Percentiles rank a stretch among this genome's conserved stretches.
Conservation (phyloP, 495 filamentous ascomycete genomes). For the Aspergillus affinis region DNA sequence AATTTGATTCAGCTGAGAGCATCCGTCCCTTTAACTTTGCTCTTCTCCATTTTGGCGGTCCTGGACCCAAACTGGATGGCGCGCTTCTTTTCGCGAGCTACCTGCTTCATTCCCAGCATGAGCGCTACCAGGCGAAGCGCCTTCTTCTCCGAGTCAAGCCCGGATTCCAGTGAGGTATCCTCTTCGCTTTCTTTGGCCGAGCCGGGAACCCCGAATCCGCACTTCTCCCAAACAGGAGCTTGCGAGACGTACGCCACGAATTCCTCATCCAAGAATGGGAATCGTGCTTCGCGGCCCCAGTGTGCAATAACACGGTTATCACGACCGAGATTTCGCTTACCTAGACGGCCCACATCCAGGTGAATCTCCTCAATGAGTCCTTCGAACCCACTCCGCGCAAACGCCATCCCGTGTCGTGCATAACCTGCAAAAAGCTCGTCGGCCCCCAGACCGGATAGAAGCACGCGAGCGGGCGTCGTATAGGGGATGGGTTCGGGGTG, state of each 20-base stretch:
- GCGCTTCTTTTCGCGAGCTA: conserved; percentile 85
- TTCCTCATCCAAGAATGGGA: conserved; percentile 86
- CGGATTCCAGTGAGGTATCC: conserved; percentile 9
- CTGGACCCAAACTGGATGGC: conserved; percentile 87
- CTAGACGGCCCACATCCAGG: conserved; percentile 81
- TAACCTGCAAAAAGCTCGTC: conserved; percentile 98
- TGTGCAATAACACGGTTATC: conserved; percentile 89
- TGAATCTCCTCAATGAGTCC: conserved; percentile 82
- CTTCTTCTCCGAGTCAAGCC: conserved; percentile 75
- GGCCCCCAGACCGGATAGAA: conserved; percentile 90
- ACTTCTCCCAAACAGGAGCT: conserved; percentile 77
- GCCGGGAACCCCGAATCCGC: conserved; percentile 61
- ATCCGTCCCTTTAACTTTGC: conserved; percentile 70
- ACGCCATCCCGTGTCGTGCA: conserved; percentile 77
- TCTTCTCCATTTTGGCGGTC: conserved; percentile 81
- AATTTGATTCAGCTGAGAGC: conserved; percentile 32
- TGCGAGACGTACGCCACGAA: conserved; percentile 78
- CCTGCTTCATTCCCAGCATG: conserved; percentile 65
- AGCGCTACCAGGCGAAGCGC: conserved; percentile 76
- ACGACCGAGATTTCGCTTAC: conserved; percentile 88
- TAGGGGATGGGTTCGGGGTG: conserved; percentile 40
- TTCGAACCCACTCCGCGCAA: conserved; percentile 59
- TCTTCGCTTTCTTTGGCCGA: not conserved
- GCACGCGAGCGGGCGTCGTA: conserved; percentile 71
- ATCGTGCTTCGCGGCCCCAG: conserved; percentile 90